These are phyloP conservation scores for Bassia scoparia DNA, from an alignment of 148 eudicot genomes.

Conservation along the genomic window DNA sequence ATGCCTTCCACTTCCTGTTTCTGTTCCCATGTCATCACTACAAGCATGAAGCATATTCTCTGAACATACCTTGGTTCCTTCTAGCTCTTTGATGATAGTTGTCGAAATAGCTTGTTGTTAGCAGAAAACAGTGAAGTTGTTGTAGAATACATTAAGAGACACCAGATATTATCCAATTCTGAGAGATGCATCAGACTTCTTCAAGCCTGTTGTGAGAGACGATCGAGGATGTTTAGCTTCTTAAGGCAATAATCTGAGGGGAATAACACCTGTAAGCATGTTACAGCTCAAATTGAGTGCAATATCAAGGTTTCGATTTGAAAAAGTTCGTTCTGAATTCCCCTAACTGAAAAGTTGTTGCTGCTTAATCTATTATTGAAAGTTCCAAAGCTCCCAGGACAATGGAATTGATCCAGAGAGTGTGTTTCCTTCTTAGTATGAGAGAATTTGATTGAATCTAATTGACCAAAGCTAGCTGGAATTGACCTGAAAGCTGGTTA, in stretches of 20 bases:
- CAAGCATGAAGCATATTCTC: conserved; percentile 49
- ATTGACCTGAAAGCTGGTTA: conserved; percentile 56
- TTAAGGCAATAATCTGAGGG: conserved; percentile 61
- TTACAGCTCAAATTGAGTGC: conserved; percentile 77
- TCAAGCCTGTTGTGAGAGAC: conserved; percentile 65
- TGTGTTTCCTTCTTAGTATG: conserved; percentile 41
- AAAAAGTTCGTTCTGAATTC: conserved; percentile 53
- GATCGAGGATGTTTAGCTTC: conserved; percentile 70
- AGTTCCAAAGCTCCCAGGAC: conserved; percentile 53
- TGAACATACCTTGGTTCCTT: conserved; percentile 67
- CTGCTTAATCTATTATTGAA: conserved; percentile 72
- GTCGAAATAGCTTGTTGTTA: conserved; percentile 72
- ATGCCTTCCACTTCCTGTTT: conserved; percentile 21
- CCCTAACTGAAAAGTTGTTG: conserved; percentile 49
- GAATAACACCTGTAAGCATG: conserved; percentile 50
- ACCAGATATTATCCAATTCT: conserved; percentile 62
- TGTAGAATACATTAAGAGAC: conserved; percentile 71
- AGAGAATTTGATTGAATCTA: conserved; percentile 55
- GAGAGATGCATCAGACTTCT: conserved; percentile 63
- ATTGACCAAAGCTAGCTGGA: conserved; percentile 50
- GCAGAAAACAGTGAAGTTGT: conserved; percentile 70
- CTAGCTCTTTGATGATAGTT: conserved; percentile 56
- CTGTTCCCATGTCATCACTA: conserved; percentile 22
- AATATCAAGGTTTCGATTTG: conserved; percentile 64
- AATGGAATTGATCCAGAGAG: conserved; percentile 66